Evolutionary conservation across 169 alveolate genomes (phyloP).

Genomic region (Cryptosporidium canis): DNA sequence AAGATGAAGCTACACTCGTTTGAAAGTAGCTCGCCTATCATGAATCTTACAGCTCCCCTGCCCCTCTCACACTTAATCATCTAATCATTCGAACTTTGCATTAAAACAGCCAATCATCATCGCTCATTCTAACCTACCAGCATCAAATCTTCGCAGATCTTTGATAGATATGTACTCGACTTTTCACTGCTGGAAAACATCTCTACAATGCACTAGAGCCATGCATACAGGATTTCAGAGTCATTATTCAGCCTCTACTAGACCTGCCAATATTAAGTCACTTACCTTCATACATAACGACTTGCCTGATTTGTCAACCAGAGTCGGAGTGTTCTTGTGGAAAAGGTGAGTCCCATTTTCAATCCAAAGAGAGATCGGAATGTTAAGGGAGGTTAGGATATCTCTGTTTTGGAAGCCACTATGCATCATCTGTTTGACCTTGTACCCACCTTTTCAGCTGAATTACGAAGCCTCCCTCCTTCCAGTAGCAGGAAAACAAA

Average conservation of each 20-base stretch:
- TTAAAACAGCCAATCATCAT: not conserved
- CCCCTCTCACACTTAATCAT: slow-evolving; percentile 30
- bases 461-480: not conserved
- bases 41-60: slow-evolving; percentile 1
- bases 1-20: slow-evolving; percentile 13
- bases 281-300: slow-evolving; percentile 45
- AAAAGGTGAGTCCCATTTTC: slow-evolving; percentile 12
- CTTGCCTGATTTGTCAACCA: slow-evolving; percentile 17
- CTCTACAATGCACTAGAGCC: slow-evolving; percentile 17
- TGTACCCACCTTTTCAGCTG: not conserved
- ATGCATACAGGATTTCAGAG: too few species aligned
- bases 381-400: not conserved
- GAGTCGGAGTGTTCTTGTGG: slow-evolving; percentile 6
- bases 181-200: slow-evolving; percentile 1
- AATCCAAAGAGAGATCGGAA: slow-evolving; percentile 23
- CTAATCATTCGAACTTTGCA: not conserved
- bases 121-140: not conserved
- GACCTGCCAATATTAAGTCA: too few species aligned
- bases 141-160: slow-evolving; percentile 39
- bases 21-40: not conserved
- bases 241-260: too few species aligned
- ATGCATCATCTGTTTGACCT: not conserved
- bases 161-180: slow-evolving; percentile 16
- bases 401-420: slow-evolving; percentile 4
- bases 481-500: too few species aligned